phyloP scores from a whole-genome alignment of 1,139 yeast genomes.

The Waltiozyma sp. region DNA sequence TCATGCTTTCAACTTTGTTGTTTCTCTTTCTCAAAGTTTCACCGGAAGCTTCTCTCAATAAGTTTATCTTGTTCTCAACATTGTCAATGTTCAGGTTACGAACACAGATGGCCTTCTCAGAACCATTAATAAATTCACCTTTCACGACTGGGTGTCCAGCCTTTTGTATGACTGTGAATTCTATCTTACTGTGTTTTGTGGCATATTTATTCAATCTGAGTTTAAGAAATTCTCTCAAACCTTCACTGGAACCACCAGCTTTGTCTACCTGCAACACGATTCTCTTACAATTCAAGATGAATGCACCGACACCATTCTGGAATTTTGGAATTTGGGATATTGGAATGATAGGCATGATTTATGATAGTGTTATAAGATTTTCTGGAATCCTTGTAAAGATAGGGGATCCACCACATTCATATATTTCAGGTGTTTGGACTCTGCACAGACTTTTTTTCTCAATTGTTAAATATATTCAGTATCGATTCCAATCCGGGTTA shows the following conservation, averaged over 20 bases:
- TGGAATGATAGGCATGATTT: constrained; percentile 21
- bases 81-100: constrained; percentile 37
- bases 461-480: too few relatives aligned
- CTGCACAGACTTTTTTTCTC: too few relatives aligned
- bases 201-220: constrained; percentile 52
- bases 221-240: constrained; percentile 55
- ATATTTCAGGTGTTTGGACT: too few relatives aligned
- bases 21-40: constrained; percentile 49
- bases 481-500: too few relatives aligned
- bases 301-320: constrained; percentile 43
- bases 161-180: constrained; percentile 57
- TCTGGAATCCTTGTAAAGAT: too few relatives aligned
- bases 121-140: constrained; percentile 48
- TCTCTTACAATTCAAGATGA: constrained; percentile 27
- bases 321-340: constrained; percentile 32
- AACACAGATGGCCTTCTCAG: constrained; percentile 48
- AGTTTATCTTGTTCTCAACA: constrained; percentile 42
- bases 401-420: too few relatives aligned
- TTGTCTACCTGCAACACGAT: constrained; percentile 16
- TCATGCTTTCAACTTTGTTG: constrained; percentile 68
- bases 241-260: constrained; percentile 83
- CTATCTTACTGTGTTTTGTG: constrained; percentile 46
- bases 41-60: constrained; percentile 35
- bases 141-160: constrained; percentile 75
- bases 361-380: not conserved